Base-by-base conservation (phyloP, 2,329 filamentous ascomycete species). In the Septoria linicola region DNA sequence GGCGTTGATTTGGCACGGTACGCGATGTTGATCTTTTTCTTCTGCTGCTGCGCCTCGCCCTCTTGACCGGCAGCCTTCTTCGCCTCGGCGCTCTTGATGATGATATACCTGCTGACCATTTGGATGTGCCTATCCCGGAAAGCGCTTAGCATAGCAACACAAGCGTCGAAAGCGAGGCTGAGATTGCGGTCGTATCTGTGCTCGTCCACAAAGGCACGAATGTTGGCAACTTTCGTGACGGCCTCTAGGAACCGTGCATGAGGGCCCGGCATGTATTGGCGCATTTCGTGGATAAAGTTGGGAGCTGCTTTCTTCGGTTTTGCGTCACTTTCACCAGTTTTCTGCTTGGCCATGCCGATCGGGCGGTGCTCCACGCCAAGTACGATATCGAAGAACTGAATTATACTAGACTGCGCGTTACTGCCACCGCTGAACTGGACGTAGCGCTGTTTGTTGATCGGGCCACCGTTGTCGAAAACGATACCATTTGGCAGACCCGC, bases 241-340 rank as follows among this genome's bases (percentile, higher is more conserved):
- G 95, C 87, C 58, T 87, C 80, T 3, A 99, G 78, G 73, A 99
- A 99, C 34, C 88, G 84, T 3, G 90, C 87, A 66, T 99, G 93
- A 0, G 87, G 82, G 0, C 90, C 92, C 0, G 93, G 93, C 93
- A 99, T 99, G 73, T 99, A 99, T 39, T 81, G 81, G 52, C 92
- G 87, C 93, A 99, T 99, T 59, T 99, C 93, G 66, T 88, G 83
- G 66, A 99, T 92, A 73, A 99, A 99, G 65, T 93, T 95, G 34
- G 80, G 78, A 4, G 83, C 57, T 47, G 73, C 63, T 13, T 57
- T 49, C 8, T 54, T 72, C 1, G 47, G 37, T 36, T 80, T 78
- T 44, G 76, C 75, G 30, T 77, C 77, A 3, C 71, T 70, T 13
- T 44, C 70, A 62, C 48, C 60, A 49, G 51, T 59, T 51, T 52